Evolutionary conservation across 2,329 filamentous ascomycete genomes (phyloP).

Genomic region (Fusarium setosum): DNA sequence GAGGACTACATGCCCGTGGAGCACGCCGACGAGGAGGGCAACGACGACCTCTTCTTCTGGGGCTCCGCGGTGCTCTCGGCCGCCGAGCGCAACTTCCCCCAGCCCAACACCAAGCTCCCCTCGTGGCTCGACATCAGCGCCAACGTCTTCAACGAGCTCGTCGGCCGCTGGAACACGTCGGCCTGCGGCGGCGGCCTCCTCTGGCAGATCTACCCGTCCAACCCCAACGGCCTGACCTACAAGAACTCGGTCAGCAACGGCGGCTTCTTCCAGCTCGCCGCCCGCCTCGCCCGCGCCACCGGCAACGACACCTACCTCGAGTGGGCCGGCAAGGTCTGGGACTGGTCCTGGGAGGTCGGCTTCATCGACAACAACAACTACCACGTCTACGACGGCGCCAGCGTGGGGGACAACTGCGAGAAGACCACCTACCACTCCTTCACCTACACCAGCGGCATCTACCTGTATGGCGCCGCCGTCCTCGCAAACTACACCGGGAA

Average conservation of each 20-base stretch:
- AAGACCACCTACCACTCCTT: constrained; percentile 67
- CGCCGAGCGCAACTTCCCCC: constrained; percentile 75
- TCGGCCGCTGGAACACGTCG: constrained; percentile 74
- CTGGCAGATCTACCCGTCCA: constrained; percentile 85
- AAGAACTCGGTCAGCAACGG: constrained; percentile 87
- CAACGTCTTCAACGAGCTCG: constrained; percentile 80
- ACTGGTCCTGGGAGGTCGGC: constrained; percentile 70
- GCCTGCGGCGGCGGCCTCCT: constrained; percentile 78
- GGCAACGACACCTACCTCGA: constrained; percentile 73
- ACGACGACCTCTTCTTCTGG: constrained; percentile 83
- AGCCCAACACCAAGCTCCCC: constrained; percentile 66
- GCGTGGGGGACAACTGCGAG: constrained; percentile 64
- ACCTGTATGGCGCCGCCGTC: constrained; percentile 72
- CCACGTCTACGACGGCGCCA: constrained; percentile 73
- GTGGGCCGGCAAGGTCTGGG: constrained; percentile 75
- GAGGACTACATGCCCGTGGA: constrained; percentile 70
- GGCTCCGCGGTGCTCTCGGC: constrained; percentile 74
- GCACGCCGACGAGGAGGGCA: constrained; percentile 72
- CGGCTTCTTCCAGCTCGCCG: constrained; percentile 84
- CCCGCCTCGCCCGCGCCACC: constrained; percentile 77
- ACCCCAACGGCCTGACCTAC: constrained; percentile 81
- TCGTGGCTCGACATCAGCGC: constrained; percentile 74
- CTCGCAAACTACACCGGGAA: constrained; percentile 71
- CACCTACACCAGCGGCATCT: constrained; percentile 74
- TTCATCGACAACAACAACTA: constrained; percentile 65